Conservation (phyloP, 768 basidiomycete genomes). For the Boletales sp. region DNA sequence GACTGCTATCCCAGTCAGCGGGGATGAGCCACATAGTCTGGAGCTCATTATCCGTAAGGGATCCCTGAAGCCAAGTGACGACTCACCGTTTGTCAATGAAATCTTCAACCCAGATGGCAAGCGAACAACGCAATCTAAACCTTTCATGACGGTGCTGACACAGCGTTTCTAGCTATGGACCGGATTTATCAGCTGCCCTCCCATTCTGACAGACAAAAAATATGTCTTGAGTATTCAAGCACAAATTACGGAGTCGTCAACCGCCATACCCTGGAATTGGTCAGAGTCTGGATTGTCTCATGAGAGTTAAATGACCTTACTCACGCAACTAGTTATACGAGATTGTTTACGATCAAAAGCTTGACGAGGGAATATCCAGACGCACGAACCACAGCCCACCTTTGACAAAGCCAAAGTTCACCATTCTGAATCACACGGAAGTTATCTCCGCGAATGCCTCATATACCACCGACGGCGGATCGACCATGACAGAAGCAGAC, state of each 20-base stretch:
- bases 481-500: neutral
- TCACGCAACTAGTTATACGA: slow-evolving; percentile 40
- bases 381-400: slow-evolving; percentile 24
- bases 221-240: slow-evolving; percentile 42
- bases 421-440: slow-evolving; percentile 37
- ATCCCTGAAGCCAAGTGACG: slow-evolving; percentile 49
- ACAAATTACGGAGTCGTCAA: slow-evolving; percentile 57
- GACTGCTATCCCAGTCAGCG: slow-evolving; percentile 25
- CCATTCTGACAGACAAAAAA: slow-evolving; percentile 32
- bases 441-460: slow-evolving; percentile 29
- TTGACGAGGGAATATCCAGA: slow-evolving; percentile 40
- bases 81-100: slow-evolving; percentile 52
- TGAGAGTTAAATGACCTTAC: neutral
- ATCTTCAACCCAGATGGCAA: slow-evolving; percentile 49
- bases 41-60: slow-evolving; percentile 52
- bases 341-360: slow-evolving; percentile 46
- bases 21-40: slow-evolving; percentile 34
- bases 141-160: neutral
- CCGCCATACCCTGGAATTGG: slow-evolving; percentile 41
- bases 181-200: slow-evolving; percentile 37
- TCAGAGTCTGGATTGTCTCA: slow-evolving; percentile 15
- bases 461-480: neutral
- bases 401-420: slow-evolving; percentile 27
- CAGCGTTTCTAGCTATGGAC: slow-evolving; percentile 35
- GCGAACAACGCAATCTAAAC: slow-evolving; percentile 8